Evolutionary conservation across 2,329 filamentous ascomycete species (phyloP).

Genomic region (Tolypocladium pustulatum): DNA sequence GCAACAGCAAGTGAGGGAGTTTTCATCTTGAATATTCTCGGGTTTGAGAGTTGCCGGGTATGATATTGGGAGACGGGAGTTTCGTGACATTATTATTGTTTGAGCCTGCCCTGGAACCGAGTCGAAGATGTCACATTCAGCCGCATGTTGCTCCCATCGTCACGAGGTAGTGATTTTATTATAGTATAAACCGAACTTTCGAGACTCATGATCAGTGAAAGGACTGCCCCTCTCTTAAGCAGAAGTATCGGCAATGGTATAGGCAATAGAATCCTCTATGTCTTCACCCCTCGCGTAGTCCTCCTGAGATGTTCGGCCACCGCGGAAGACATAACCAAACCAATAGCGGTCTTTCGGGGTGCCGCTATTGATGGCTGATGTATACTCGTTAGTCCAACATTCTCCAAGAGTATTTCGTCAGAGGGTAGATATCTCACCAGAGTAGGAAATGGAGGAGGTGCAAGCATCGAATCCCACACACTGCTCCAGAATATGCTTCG

Average conservation of each 20-base stretch:
- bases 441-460: not conserved
- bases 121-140: too few species aligned
- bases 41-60: not conserved
- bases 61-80: too few species aligned
- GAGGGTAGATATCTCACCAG: not conserved
- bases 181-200: too few species aligned
- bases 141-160: too few species aligned
- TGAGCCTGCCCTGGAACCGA: too few species aligned
- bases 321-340: not conserved
- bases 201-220: too few species aligned
- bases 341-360: not conserved
- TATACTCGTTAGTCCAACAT: not conserved
- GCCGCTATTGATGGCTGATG: not conserved
- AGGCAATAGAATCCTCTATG: not conserved
- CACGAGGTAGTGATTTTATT: too few species aligned
- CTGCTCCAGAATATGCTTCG: not conserved
- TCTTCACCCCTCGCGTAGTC: not conserved
- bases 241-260: not conserved
- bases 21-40: not conserved
- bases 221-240: not conserved
- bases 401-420: not conserved
- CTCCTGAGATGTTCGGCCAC: not conserved
- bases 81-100: too few species aligned
- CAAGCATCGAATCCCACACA: not conserved
- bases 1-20: conserved; percentile 8